These are phyloP conservation scores for Parsonsia alboflavescens DNA, from an alignment of 257 asterid genomes.

Conservation along the genomic window DNA sequence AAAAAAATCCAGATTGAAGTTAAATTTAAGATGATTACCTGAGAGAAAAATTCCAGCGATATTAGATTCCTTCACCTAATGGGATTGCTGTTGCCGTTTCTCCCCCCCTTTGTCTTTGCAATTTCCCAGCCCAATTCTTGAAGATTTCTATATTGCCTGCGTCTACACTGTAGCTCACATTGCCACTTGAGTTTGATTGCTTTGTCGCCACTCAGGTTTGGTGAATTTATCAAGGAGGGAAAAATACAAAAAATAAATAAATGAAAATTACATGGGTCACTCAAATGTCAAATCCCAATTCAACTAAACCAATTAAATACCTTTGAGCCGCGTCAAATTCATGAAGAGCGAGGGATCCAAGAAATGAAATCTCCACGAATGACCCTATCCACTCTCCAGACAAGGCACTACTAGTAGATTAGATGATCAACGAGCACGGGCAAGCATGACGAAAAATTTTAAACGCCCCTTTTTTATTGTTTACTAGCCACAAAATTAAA, in stretches of 20 bases:
- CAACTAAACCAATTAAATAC: not conserved
- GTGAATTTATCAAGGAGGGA: not conserved
- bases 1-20: constrained; percentile 9
- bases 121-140: not conserved
- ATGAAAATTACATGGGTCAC: not conserved
- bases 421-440: no score
- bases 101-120: not conserved
- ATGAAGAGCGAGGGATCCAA: not conserved
- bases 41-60: not conserved
- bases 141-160: constrained; percentile 6
- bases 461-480: no score
- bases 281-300: not conserved
- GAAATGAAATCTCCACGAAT: no score
- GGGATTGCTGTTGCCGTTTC: constrained; percentile 1
- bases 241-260: not conserved
- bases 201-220: constrained; percentile 18
- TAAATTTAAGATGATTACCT: constrained; percentile 29
- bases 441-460: no score
- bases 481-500: no score
- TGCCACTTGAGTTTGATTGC: constrained; percentile 15
- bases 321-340: not conserved
- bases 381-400: no score
- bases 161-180: not conserved
- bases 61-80: not conserved
- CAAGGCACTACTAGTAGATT: not conserved